Base-by-base conservation (phyloP, 2,329 filamentous ascomycete species). In the Verticillium nonalfalfae region DNA sequence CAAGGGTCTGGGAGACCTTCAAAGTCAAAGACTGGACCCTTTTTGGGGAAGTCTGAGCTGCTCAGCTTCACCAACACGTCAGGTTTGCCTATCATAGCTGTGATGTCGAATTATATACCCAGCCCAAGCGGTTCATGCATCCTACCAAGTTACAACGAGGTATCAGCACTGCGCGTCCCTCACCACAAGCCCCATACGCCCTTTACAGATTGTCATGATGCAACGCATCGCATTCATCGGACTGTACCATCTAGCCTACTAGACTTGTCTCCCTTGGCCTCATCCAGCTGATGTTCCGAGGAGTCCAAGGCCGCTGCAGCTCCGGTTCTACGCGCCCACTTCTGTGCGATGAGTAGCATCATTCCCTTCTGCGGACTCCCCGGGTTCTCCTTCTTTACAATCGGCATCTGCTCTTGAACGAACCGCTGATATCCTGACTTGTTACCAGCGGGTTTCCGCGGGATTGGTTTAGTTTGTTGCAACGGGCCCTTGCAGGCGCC, bases 1-100 rank as follows among this genome's bases (percentile, higher is more conserved):
- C 85, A 18, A 79, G 77, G 68, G 86, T 96, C 66, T 85, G 91
- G 81, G 82, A 85, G 71, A 88, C 82, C 0, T 89, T 97, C 68
- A 85, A 90, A 70, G 83, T 97, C 61, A 87, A 87, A 75, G 90
- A 97, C 71, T 96, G 90, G 90, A 81, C 79, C 0, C 76, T 97
- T 45, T 97, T 96, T 65, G 76, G 75, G 26, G 74, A 76, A 68
- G 65, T 77, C 62, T 78, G 63, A 67, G 11, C 4, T 9, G 45
- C 9, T 31, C 4, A 18, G 45, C n/a, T 21, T 26, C 18, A 31
- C 26, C 26, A 31, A 31, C 26, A 31, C 9, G 15, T 4, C 45
- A 26, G 7, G 45, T 31, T 6, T 26, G 45, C 26, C 21, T 26
- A n/a, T 52, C 18, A 52, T 52, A 9, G 11, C 45, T 21, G 21